These are phyloP conservation scores for Mycena polygramma DNA, from an alignment of 768 basidiomycete genomes.

Conservation along the genomic window DNA sequence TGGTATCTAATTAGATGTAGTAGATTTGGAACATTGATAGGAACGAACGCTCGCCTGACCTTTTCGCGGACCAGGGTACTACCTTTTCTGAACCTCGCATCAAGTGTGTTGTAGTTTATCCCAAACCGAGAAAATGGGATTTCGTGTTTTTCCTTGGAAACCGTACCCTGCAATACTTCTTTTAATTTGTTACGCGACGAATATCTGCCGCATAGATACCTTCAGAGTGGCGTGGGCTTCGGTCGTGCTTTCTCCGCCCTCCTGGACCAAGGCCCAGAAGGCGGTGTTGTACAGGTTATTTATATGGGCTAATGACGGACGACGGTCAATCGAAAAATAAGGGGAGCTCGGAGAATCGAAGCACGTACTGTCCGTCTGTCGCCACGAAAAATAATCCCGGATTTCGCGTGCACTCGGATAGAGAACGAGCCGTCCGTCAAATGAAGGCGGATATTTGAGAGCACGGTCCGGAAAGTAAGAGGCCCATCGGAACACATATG, in stretches of 20 bases:
- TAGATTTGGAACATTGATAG: background rate
- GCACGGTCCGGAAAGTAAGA: conserved; percentile 79
- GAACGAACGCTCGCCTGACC: conserved; percentile 44
- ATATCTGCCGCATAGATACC: conserved; percentile 52
- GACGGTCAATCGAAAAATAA: conserved; percentile 1
- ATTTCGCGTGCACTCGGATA: conserved; percentile 67
- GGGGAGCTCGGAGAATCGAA: background rate
- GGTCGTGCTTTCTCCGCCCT: conserved; percentile 81
- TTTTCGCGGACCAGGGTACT: conserved; percentile 82
- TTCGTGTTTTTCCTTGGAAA: conserved; percentile 92
- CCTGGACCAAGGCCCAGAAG: conserved; percentile 94
- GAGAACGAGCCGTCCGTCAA: conserved; percentile 88
- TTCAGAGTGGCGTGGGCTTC: conserved; percentile 87
- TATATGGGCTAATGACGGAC: conserved; percentile 84
- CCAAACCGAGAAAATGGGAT: conserved; percentile 85
- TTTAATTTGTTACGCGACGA: background rate
- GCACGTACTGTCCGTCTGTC: conserved; percentile 81
- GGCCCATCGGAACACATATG: conserved; percentile 90
- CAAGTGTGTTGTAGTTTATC: conserved; percentile 89
- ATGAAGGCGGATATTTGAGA: conserved; percentile 87
- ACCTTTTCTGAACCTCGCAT: conserved; percentile 84
- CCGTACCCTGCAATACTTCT: conserved; percentile 74
- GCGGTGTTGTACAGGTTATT: conserved; percentile 97
- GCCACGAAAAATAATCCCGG: conserved; percentile 93
- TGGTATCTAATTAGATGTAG: conserved; percentile 5